Conservation (phyloP, 2,329 filamentous ascomycete species). For the Coniochaeta hoffmannii region DNA sequence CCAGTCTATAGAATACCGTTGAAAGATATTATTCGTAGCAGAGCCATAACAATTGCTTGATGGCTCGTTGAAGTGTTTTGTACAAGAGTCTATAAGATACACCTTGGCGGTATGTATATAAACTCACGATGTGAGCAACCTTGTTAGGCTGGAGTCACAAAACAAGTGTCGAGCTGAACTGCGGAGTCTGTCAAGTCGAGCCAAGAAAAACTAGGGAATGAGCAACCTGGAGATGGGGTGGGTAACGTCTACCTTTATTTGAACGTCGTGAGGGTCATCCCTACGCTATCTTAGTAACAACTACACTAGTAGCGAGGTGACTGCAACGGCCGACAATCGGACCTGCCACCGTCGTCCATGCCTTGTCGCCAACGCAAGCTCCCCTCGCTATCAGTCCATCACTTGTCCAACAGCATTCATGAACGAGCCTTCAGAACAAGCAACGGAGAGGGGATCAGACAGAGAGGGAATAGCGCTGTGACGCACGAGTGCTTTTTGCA, state of each 20-base stretch:
- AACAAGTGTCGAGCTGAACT: neutral
- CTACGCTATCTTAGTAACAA: neutral
- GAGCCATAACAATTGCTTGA: constrained; percentile 1
- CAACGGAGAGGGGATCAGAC: neutral
- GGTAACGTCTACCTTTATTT: constrained; percentile 1
- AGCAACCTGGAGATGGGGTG: neutral
- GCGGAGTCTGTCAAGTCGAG: neutral
- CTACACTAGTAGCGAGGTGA: neutral
- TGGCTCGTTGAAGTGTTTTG: too few species aligned
- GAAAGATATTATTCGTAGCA: neutral
- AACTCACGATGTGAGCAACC: too few species aligned
- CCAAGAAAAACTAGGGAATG: neutral
- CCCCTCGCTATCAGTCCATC: neutral
- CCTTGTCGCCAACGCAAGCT: neutral
- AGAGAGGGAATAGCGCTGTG: neutral
- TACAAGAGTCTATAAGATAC: too few species aligned
- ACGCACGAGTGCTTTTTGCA: neutral
- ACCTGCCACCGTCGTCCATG: neutral
- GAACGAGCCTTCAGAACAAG: neutral
- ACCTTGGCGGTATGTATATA: too few species aligned
- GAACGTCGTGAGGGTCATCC: neutral
- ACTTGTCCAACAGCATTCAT: neutral
- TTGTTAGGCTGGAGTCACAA: too few species aligned
- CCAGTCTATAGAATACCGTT: neutral
- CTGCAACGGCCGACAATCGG: neutral